Conservation (phyloP, 2,329 filamentous ascomycete genomes). For the Colletotrichum gloeosporioides region DNA sequence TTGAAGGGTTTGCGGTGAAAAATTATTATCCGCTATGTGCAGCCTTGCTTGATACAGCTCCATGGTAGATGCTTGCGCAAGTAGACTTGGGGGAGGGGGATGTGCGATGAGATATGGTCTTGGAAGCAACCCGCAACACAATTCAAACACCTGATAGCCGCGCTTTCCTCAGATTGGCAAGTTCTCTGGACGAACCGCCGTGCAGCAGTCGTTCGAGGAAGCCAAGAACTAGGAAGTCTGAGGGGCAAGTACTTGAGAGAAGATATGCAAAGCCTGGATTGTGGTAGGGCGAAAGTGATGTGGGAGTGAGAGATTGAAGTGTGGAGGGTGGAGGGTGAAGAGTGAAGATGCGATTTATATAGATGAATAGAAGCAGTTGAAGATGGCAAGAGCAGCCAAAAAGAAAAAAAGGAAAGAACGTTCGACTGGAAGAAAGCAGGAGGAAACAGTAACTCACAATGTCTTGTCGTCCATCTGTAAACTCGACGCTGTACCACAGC, state of each 20-base stretch:
- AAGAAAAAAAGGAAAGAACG: neutral
- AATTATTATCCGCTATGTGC: neutral
- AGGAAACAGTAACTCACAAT: slow-evolving; percentile 41
- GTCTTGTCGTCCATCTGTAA: slow-evolving; percentile 50
- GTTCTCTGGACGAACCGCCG: neutral
- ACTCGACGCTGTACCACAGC: slow-evolving; percentile 43
- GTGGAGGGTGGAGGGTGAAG: neutral
- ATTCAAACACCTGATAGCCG: neutral
- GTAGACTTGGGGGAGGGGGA: neutral
- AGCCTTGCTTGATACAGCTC: neutral
- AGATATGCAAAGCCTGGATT: neutral
- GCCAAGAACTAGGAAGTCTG: neutral
- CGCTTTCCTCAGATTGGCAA: neutral
- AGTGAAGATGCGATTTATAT: neutral
- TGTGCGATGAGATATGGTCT: neutral
- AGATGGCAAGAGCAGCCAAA: neutral
- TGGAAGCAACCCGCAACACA: neutral
- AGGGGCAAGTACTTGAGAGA: neutral
- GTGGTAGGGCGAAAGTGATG: neutral
- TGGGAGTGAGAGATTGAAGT: neutral
- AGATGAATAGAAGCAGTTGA: neutral
- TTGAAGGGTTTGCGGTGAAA: neutral
- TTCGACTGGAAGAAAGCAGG: neutral
- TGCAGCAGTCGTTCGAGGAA: neutral
- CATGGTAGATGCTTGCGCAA: neutral